Base-by-base conservation (phyloP, 768 basidiomycete genomes). In the Phaffia tasmanica region DNA sequence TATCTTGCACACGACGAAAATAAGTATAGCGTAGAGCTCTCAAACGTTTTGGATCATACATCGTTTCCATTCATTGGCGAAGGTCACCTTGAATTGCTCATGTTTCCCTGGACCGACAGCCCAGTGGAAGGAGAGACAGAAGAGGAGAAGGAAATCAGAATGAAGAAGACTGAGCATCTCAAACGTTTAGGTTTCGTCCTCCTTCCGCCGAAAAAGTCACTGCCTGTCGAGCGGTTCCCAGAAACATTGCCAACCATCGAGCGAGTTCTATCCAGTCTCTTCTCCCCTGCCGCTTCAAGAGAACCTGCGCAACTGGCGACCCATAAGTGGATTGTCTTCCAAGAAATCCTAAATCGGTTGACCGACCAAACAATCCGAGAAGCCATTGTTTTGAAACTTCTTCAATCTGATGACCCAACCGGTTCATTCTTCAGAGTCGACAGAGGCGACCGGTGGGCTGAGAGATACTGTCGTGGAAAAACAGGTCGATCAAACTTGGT, bases 11-110 rank as follows among this genome's bases (percentile, higher is more conserved):
- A 51, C 14, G 57, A 49, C 47, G 55, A n/a, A 54, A 5, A 53
- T 29, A 25, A 51, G 57, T 42, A 51, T 66, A 30, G 61, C 56
- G 19, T 54, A 56, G 8, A 56, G 57, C 9, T 73, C 72, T 23
- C 50, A 73, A 0, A 70, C 71, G 5, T 48, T 71, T 3, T 23
- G 70, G 0, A 54, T 72, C 11, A 48, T 71, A 25, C 56, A 35
- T 9, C 65, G 1, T 21, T 27, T 57, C 27, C 67, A 62, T 19
- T 29, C 62, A 32, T 74, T 69, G 74, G 72, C 72, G 25, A 56
- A 49, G 56, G 64, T 25, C 55, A 57, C 16, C 48, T 68, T 35
- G 29, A 42, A 30, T 62, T 68, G 21, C 67, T 68, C 50, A 48
- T 68, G 5, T 27, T 30, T 32, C n/a, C 47, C 23, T 19, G 35